A percentile compares a stretch with the other conserved stretches of the same genome.
These are phyloP conservation scores for Trichoderma afroharzianum DNA, from an alignment of 2,329 filamentous ascomycete genomes.

Conservation along the genomic window DNA sequence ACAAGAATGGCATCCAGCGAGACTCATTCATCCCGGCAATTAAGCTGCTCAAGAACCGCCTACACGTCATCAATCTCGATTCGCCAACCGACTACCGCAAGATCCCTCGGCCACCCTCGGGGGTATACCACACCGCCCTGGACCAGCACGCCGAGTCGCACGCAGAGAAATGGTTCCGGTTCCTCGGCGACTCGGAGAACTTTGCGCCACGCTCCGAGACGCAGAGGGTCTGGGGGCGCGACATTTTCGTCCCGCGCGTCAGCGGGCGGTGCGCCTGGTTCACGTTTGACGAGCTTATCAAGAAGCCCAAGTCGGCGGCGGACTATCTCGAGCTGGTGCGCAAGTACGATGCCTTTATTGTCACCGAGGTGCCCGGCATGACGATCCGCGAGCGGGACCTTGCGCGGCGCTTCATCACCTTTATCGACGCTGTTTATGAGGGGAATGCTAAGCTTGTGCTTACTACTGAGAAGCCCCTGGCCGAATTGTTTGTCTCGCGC, in stretches of 20 bases:
- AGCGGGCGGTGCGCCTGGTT: slow-evolving; percentile 88
- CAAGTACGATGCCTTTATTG: slow-evolving; percentile 86
- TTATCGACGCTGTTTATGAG: slow-evolving; percentile 96
- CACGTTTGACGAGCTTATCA: slow-evolving; percentile 88
- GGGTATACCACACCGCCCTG: slow-evolving; percentile 88
- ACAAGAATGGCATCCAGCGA: slow-evolving; percentile 96
- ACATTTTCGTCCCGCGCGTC: slow-evolving; percentile 81
- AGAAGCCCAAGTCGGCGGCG: slow-evolving; percentile 81
- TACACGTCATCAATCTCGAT: slow-evolving; percentile 91
- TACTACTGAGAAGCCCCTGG: slow-evolving; percentile 80
- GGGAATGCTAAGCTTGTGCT: slow-evolving; percentile 89
- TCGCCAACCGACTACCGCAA: slow-evolving; percentile 96
- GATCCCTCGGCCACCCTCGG: slow-evolving; percentile 86
- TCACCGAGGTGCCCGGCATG: slow-evolving; percentile 92
- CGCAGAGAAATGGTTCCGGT: slow-evolving; percentile 92
- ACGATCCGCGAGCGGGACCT: slow-evolving; percentile 80
- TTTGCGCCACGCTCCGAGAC: slow-evolving; percentile 70
- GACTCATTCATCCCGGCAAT: slow-evolving; percentile 96
- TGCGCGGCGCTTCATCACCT: slow-evolving; percentile 91
- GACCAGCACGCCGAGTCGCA: slow-evolving; percentile 74
- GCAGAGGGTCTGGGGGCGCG: slow-evolving; percentile 88
- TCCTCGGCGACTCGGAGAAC: slow-evolving; percentile 79
- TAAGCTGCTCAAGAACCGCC: slow-evolving; percentile 76
- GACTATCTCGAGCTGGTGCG: slow-evolving; percentile 92
- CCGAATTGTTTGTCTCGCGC: slow-evolving; percentile 78